Evolutionary conservation across 139 green algal species (phyloP), one percentile per base, ranked within the genome.

Genomic region (Picochlorum sp.): DNA sequence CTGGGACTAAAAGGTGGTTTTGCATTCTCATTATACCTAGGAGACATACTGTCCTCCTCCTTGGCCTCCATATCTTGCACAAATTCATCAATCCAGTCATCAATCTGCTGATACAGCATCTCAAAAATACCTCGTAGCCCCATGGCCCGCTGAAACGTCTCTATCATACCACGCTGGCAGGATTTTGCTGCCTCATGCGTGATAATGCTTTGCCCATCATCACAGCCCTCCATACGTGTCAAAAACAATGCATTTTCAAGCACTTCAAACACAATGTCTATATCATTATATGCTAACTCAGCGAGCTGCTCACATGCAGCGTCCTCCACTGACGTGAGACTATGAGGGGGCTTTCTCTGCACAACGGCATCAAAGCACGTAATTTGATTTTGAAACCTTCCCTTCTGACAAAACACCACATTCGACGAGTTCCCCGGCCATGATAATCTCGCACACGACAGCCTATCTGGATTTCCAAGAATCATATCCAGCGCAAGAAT

Each of bases 351-450:
- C 4, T 84, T 74, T 24, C 88, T 81, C 56, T 86, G 82, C 44
- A 95, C 85, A 16, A 78, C 81, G 4, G 82, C 80, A 61, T 95
- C 88, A 18, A 95, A 94, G 18, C 85, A 85, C 16, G 92, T 82
- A 5, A 85, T 26, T 3, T 73, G 69, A 1, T 72, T 66, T 3
- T 62, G 65, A 51, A 69, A 56, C 18, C 57, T 21, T n/a, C 77
- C 63, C 6, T 14, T 3, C 7, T n/a, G 57, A 66, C 62, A 13
- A 26, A 20, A 68, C 14, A 50, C 4, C n/a, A 85, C 51, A 63
- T 87, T 87, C 44, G 65, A 66, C 16, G 65, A 46, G 77, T 95
- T 95, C 50, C 88, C 88, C 4, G 84, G 65, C 88, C 88, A 95
- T 3, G 62, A 75, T 49, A 95, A 81, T 6, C 75, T 76, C 16